phyloP scores from a whole-genome alignment of 352 stramenopile species.

The Lagenidium giganteum region DNA sequence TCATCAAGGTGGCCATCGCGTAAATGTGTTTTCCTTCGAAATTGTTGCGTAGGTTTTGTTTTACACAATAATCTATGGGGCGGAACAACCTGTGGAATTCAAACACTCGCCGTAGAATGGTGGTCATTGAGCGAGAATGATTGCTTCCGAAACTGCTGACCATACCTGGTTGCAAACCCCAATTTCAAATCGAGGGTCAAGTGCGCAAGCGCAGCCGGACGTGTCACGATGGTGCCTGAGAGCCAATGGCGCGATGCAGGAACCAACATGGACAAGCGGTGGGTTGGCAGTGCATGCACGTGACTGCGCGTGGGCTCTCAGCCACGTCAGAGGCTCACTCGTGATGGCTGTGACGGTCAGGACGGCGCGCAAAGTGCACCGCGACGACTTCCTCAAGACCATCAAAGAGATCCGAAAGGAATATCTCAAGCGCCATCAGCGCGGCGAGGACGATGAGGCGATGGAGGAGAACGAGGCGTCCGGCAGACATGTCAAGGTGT shows the following conservation, averaged over 20 bases:
- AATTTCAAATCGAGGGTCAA: no score
- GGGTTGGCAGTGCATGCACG: not conserved
- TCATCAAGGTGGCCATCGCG: no score
- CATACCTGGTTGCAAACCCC: no score
- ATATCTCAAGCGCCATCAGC: constrained; percentile 28
- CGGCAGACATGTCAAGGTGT: constrained; percentile 63
- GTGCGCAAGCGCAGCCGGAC: no score
- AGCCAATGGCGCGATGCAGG: constrained; percentile 53
- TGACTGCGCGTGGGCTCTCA: not conserved
- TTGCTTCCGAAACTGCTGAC: no score
- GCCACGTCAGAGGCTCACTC: not conserved
- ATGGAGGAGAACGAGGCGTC: constrained; percentile 8
- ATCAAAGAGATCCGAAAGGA: constrained; percentile 35
- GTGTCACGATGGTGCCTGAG: constrained; percentile 62
- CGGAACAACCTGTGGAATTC: no score
- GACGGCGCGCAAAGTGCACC: constrained; percentile 64
- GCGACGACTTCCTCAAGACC: constrained; percentile 40
- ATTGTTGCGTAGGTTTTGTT: no score
- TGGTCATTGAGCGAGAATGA: no score
- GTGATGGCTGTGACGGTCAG: no score
- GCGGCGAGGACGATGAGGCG: constrained; percentile 10
- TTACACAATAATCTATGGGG: no score
- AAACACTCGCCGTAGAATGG: no score
- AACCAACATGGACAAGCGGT: constrained; percentile 78
- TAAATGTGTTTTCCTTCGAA: no score